Conservation (phyloP, 2,329 filamentous ascomycete genomes). For the Aspergillus felis region DNA sequence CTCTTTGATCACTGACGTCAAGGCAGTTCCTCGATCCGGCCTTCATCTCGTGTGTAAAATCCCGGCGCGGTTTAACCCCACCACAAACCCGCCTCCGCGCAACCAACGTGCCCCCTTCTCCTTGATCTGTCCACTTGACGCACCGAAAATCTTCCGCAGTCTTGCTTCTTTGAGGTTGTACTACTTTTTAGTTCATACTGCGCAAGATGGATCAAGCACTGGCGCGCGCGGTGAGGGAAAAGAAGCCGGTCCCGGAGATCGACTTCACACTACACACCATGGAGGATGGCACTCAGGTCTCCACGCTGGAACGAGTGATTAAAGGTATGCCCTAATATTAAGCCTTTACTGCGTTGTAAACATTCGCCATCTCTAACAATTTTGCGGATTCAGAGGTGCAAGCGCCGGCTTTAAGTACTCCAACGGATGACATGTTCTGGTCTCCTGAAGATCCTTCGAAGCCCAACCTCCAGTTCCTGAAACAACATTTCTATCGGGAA, state of each 20-base stretch:
- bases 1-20: neutral
- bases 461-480: constrained; percentile 89
- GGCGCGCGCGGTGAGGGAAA: constrained; percentile 87
- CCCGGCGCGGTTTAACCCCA: constrained; percentile 20
- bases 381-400: constrained; percentile 70
- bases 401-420: constrained; percentile 88
- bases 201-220: constrained; percentile 47
- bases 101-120: constrained; percentile 2
- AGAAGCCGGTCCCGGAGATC: constrained; percentile 94
- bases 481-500: constrained; percentile 98
- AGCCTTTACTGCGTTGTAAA: neutral
- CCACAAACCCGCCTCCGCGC: constrained; percentile 14
- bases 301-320: constrained; percentile 91
- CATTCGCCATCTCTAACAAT: constrained; percentile 12
- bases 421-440: constrained; percentile 91
- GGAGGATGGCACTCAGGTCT: constrained; percentile 95
- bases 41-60: constrained; percentile 10
- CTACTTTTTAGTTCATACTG: neutral
- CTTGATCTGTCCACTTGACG: constrained; percentile 1
- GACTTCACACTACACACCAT: constrained; percentile 98
- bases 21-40: neutral
- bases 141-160: no score
- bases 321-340: constrained; percentile 66
- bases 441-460: constrained; percentile 80
- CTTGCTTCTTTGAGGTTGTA: no score